phyloP scores from a whole-genome alignment of 768 basidiomycete genomes.

The Naematelia encephala region DNA sequence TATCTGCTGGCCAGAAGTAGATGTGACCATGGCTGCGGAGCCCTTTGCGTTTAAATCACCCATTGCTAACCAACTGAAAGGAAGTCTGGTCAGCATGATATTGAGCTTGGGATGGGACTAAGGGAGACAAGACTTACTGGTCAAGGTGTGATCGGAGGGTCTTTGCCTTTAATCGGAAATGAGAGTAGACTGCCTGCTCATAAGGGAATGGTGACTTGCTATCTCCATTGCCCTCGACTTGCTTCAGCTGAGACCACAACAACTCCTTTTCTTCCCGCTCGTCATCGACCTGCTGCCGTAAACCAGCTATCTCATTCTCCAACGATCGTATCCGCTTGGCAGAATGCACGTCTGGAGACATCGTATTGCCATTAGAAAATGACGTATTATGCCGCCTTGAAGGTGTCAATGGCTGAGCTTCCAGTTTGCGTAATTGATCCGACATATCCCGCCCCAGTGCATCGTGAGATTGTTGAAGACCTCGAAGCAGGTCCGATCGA shows the following conservation, averaged over 20 bases:
- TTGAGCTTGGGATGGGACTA: no score
- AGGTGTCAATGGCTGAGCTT: conserved; percentile 30
- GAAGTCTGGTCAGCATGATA: no score
- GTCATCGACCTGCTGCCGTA: conserved; percentile 44
- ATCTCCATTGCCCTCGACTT: conserved; percentile 24
- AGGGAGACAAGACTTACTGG: conserved; percentile 33
- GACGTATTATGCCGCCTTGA: conserved; percentile 54
- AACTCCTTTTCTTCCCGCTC: conserved; percentile 46
- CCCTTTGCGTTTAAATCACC: conserved; percentile 28
- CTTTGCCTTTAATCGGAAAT: conserved; percentile 44
- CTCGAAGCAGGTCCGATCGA: conserved; percentile 40
- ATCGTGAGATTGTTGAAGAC: conserved; percentile 40
- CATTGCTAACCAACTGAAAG: conserved; percentile 45
- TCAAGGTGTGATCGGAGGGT: conserved; percentile 37
- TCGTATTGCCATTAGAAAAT: conserved; percentile 55
- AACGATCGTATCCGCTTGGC: conserved; percentile 29
- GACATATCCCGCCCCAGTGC: conserved; percentile 42
- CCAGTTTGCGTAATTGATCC: conserved; percentile 36
- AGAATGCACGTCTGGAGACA: conserved; percentile 62
- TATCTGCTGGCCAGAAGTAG: conserved; percentile 24
- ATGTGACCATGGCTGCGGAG: conserved; percentile 5
- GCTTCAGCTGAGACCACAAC: conserved; percentile 26
- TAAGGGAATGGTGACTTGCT: conserved; percentile 22
- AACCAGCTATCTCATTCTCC: conserved; percentile 39
- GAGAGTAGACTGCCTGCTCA: conserved; percentile 42